phyloP scores from a whole-genome alignment of 148 eudicot species.

The Rhododendron ovatum region DNA sequence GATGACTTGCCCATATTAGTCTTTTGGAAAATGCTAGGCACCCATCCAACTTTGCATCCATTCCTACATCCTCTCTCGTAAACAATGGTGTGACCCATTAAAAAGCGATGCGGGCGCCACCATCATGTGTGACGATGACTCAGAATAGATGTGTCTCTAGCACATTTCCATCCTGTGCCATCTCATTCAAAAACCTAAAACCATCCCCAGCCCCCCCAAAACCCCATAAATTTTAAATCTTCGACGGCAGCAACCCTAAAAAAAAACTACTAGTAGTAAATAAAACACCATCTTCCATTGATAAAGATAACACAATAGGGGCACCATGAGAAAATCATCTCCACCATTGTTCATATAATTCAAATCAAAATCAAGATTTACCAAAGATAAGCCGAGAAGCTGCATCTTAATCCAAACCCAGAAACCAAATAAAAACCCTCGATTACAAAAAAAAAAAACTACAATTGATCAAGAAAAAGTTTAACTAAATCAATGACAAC shows the following conservation, averaged over 20 bases:
- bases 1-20: not conserved
- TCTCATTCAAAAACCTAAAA: not conserved
- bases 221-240: not conserved
- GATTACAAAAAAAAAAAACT: not conserved
- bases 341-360: not conserved
- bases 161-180: not conserved
- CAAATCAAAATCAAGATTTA: not conserved
- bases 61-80: not conserved
- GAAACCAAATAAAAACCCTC: not conserved
- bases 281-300: not conserved
- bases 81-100: not conserved
- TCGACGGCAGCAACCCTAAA: not conserved
- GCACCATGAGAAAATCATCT: not conserved
- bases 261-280: too few species aligned
- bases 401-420: not conserved
- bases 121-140: not conserved
- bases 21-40: not conserved
- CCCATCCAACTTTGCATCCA: not conserved
- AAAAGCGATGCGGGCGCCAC: not conserved
- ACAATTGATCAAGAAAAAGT: not conserved
- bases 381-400: not conserved
- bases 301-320: not conserved
- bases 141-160: not conserved
- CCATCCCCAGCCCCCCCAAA: not conserved
- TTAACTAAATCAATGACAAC: not conserved